Evolutionary conservation across 2,329 filamentous ascomycete genomes (phyloP).

Genomic region (Ophiocordyceps robertsii): DNA sequence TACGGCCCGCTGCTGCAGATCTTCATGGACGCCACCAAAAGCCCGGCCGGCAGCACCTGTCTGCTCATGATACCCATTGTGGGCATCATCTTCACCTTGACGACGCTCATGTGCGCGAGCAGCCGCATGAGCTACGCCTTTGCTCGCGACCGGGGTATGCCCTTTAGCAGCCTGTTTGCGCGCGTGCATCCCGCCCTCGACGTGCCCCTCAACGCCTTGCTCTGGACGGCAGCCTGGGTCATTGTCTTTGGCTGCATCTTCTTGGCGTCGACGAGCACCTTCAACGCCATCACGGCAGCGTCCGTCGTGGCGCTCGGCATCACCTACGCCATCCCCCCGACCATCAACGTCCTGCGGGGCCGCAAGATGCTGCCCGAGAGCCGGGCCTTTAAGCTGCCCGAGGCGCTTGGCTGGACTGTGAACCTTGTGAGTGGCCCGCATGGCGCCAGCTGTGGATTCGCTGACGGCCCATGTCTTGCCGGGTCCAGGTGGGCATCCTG

Average conservation of each 20-base stretch:
- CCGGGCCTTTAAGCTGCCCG: conserved; percentile 21
- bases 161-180: conserved; percentile 45
- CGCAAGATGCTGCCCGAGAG: conserved; percentile 48
- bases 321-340: conserved; percentile 62
- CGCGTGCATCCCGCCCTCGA: conserved; percentile 46
- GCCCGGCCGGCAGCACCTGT: conserved; percentile 47
- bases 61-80: conserved; percentile 53
- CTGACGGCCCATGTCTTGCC: not conserved
- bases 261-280: conserved; percentile 51
- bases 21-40: conserved; percentile 49
- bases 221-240: conserved; percentile 46
- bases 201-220: conserved; percentile 54
- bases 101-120: conserved; percentile 51
- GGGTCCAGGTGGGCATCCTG: conserved; percentile 33
- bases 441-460: not conserved
- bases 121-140: conserved; percentile 57
- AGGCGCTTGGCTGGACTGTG: conserved; percentile 21
- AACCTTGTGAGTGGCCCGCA: conserved; percentile 10
- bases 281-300: conserved; percentile 60
- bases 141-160: conserved; percentile 52
- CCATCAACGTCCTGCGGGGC: conserved; percentile 54
- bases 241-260: conserved; percentile 59
- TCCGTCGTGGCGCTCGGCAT: conserved; percentile 62
- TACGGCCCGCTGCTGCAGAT: conserved; percentile 50
- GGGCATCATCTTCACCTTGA: conserved; percentile 52